phyloP scores from a whole-genome alignment of 2,329 filamentous ascomycete genomes.

The Endothia cerciana region DNA sequence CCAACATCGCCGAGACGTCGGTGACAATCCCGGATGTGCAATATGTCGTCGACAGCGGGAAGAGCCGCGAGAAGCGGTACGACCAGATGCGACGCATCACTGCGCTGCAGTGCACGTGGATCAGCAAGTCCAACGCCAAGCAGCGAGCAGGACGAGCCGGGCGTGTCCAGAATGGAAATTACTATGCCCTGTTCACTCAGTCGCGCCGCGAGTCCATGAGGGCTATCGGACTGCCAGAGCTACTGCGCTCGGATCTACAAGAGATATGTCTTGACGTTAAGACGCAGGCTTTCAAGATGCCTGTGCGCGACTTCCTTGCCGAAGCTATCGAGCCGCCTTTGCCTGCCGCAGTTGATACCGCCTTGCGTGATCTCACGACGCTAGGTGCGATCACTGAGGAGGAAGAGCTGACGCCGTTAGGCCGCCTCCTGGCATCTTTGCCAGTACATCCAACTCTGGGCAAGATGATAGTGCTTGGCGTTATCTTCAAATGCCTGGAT shows the following conservation, averaged over 20 bases:
- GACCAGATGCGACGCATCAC: slow-evolving; percentile 44
- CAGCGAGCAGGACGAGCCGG: slow-evolving; percentile 56
- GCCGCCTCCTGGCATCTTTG: slow-evolving; percentile 36
- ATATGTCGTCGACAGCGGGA: slow-evolving; percentile 53
- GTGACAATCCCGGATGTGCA: slow-evolving; percentile 56
- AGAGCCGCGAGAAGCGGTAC: slow-evolving; percentile 42
- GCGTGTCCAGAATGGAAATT: slow-evolving; percentile 51
- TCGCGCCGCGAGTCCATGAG: slow-evolving; percentile 34
- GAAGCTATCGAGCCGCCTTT: slow-evolving; percentile 50
- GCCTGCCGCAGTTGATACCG: slow-evolving; percentile 39
- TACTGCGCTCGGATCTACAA: slow-evolving; percentile 49
- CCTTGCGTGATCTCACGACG: slow-evolving; percentile 43
- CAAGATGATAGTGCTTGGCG: slow-evolving; percentile 54
- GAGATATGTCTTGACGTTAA: slow-evolving; percentile 48
- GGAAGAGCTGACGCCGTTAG: slow-evolving; percentile 49
- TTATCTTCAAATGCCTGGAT: slow-evolving; percentile 56
- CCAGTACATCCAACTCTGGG: slow-evolving; percentile 49
- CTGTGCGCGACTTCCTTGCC: slow-evolving; percentile 46
- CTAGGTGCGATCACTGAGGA: slow-evolving; percentile 47
- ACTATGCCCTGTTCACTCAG: slow-evolving; percentile 50
- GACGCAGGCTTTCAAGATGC: slow-evolving; percentile 40
- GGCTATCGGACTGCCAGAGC: slow-evolving; percentile 41
- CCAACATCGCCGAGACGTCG: slow-evolving; percentile 55
- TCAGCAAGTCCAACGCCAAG: slow-evolving; percentile 49
- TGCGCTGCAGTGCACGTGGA: slow-evolving; percentile 47